Conservation (phyloP, 139 green algal species). For the Chlamydomonas sp. region DNA sequence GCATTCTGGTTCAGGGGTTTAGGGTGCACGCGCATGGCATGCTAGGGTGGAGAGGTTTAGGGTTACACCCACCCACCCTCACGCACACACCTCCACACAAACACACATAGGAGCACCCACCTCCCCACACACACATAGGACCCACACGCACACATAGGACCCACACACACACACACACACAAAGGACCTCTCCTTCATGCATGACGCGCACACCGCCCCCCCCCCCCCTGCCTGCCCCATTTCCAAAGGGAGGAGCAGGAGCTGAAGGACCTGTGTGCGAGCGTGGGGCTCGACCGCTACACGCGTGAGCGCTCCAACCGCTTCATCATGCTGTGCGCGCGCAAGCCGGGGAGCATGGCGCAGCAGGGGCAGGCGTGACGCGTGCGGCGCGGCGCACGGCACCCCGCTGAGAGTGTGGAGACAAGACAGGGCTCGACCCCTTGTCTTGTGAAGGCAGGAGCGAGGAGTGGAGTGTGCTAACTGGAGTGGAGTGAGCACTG, state of each 20-base stretch:
- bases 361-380: too few species aligned
- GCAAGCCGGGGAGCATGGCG: too few species aligned
- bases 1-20: too few species aligned
- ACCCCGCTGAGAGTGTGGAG: too few species aligned
- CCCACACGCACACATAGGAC: background rate
- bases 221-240: background rate
- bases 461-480: too few species aligned
- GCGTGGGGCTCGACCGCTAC: conserved; percentile 60
- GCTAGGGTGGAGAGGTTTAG: too few species aligned
- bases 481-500: too few species aligned
- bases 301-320: conserved; percentile 39
- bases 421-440: too few species aligned
- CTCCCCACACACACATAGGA: background rate
- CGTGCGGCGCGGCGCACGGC: too few species aligned
- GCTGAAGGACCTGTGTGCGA: conserved; percentile 59
- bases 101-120: background rate
- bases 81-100: background rate
- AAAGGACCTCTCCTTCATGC: background rate
- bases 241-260: conserved; percentile 60
- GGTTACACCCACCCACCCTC: background rate
- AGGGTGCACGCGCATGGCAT: too few species aligned
- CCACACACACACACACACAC: background rate
- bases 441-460: too few species aligned
- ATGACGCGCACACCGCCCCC: background rate
- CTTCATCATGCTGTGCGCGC: conserved; percentile 85